Evolutionary conservation across 495 filamentous ascomycete genomes (phyloP), one percentile per base, ranked within the genome.

Genomic region (Chaetomium tenue): DNA sequence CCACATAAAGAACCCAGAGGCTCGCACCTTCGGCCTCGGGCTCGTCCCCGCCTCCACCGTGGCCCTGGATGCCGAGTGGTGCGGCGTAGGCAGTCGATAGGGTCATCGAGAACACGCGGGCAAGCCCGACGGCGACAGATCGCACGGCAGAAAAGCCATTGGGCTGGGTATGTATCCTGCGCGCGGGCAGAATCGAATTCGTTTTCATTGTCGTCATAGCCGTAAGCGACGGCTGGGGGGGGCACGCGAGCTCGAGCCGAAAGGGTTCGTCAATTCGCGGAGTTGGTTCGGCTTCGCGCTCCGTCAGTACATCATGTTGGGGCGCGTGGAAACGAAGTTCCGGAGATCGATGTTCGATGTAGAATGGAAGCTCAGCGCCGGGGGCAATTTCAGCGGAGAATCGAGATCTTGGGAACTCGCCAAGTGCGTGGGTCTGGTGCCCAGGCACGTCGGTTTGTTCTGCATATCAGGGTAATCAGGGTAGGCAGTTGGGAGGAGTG

Each of bases 1-100:
- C 71, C 42, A 76, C 70, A 47, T 78, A 79, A 60, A 82, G 75
- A 62, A 81, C 75, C 77, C 75, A 78, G 12, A 78, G 70, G 58
- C 73, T 68, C n/a, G 72, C 74, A 46, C 74, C 79, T 22, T 76
- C 77, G 28, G 67, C 71, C 61, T 81, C 76, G 56, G 72, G 75
- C 15, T 62, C 71, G 59, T 75, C 69, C 30, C 71, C 73, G 48
- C 67, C 61, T 16, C 42, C 58, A 39, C 58, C 51, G 30, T 77
- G 70, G 42, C 68, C 74, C 30, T 48, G 61, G 40, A 55, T 52
- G 20, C 44, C 59, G 25, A 78, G 30, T 0, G 76, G 71, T 8
- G 73, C 74, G 18, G 77, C 74, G 9, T 72, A 66, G 18, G 71
- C 77, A 15, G 68, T 70, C 12, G 77, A 75, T 12, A 78, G 23